phyloP scores from a whole-genome alignment of 768 basidiomycete species.

The Naematelia encephala region DNA sequence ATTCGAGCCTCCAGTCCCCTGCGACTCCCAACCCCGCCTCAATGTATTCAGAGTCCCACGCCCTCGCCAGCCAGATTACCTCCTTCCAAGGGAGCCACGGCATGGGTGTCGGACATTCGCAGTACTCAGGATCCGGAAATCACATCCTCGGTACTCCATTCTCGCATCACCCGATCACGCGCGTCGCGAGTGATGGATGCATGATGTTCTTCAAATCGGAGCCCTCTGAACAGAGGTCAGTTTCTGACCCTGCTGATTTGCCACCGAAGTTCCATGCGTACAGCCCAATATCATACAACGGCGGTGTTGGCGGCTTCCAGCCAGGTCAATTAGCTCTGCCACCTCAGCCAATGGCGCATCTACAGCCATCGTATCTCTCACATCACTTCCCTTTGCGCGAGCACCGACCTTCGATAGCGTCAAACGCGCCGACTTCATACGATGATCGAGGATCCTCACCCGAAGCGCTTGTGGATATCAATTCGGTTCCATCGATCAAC shows the following conservation, averaged over 20 bases:
- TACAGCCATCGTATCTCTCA: slow-evolving; percentile 21
- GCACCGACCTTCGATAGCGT: neutral
- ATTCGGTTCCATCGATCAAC: slow-evolving; percentile 20
- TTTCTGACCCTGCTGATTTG: slow-evolving; percentile 10
- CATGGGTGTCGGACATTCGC: slow-evolving; percentile 5
- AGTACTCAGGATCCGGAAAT: slow-evolving; percentile 8
- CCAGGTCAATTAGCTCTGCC: slow-evolving; percentile 34
- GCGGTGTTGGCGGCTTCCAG: slow-evolving; percentile 36
- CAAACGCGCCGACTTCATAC: neutral
- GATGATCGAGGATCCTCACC: neutral
- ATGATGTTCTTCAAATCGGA: slow-evolving; percentile 13
- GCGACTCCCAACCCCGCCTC: neutral
- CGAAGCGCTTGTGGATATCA: slow-evolving; percentile 27
- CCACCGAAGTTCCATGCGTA: slow-evolving; percentile 2
- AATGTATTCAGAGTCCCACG: neutral
- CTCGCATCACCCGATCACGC: slow-evolving; percentile 21
- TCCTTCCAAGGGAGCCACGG: neutral
- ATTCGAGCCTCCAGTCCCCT: neutral
- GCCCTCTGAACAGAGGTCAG: slow-evolving; percentile 4
- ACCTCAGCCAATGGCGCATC: slow-evolving; percentile 16
- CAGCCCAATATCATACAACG: slow-evolving; percentile 14
- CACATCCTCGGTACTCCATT: neutral
- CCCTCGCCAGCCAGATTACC: neutral
- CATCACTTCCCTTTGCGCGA: neutral
- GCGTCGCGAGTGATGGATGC: slow-evolving; percentile 22